Conservation (phyloP, 306 rosid species). For the Cotoneaster glaucophyllus region DNA sequence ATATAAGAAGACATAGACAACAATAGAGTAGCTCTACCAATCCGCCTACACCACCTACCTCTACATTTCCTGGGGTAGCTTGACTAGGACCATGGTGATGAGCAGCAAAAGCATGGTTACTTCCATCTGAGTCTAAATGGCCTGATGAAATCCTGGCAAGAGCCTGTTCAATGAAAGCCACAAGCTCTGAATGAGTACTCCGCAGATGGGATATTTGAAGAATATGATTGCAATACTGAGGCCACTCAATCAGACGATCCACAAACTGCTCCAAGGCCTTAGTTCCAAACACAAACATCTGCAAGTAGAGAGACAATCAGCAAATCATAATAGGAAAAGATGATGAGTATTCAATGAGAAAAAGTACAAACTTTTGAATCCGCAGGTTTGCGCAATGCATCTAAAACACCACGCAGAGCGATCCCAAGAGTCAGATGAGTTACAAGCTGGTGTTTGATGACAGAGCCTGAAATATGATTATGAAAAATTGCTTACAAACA, state of each 20-base stretch:
- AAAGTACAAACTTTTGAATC: constrained; percentile 77
- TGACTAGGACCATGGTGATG: constrained; percentile 50
- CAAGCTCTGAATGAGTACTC: constrained; percentile 68
- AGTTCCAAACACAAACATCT: constrained; percentile 96
- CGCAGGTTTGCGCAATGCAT: constrained; percentile 96
- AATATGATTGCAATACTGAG: constrained; percentile 96
- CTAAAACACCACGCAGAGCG: constrained; percentile 91
- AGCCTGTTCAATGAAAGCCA: constrained; percentile 79
- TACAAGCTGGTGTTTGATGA: constrained; percentile 90
- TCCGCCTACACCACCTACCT: constrained; percentile 36
- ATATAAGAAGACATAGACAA: constrained; percentile 4
- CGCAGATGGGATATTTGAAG: constrained; percentile 94
- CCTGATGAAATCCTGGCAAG: constrained; percentile 79
- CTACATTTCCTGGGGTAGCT: constrained; percentile 53
- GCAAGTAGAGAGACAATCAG: constrained; percentile 30
- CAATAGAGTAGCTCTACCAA: background rate
- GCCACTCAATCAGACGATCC: constrained; percentile 98
- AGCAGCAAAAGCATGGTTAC: constrained; percentile 45
- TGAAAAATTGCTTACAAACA: background rate
- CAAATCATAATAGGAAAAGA: constrained; percentile 6
- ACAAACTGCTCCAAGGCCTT: constrained; percentile 96
- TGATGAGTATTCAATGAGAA: constrained; percentile 2
- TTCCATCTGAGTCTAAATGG: constrained; percentile 67
- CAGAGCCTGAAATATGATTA: constrained; percentile 52
- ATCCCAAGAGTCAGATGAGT: constrained; percentile 91